A percentile compares a stretch with the other conserved stretches of the same genome.
Conservation (phyloP, 257 asterid genomes). For the Solanum medicagineum region DNA sequence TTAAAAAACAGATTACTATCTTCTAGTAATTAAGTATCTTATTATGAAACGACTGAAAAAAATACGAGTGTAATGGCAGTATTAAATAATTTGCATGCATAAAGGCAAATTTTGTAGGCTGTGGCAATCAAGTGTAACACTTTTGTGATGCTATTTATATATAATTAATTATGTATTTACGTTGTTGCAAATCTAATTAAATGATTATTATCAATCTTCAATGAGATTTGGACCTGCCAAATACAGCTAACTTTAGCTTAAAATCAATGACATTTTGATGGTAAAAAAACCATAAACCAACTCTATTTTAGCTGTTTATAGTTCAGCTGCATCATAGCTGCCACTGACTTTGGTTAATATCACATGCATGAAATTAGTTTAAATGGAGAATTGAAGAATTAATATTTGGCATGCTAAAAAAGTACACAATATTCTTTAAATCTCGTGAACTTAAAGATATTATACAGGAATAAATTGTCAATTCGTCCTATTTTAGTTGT, state of each 20-base stretch:
- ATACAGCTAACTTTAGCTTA: neutral
- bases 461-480: too few species aligned
- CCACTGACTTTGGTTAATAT: neutral
- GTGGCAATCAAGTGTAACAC: neutral
- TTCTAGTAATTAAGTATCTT: neutral
- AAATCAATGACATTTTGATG: neutral
- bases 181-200: neutral
- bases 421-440: neutral
- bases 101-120: neutral
- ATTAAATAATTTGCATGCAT: neutral
- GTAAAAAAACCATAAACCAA: neutral
- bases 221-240: neutral
- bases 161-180: neutral
- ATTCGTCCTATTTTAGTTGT: too few species aligned
- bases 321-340: slow-evolving; percentile 1
- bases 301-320: neutral
- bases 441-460: too few species aligned
- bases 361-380: neutral
- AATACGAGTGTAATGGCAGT: neutral
- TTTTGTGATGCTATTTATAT: neutral
- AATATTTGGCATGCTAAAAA: neutral
- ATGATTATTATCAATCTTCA: neutral
- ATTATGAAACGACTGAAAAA: neutral
- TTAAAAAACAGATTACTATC: neutral
- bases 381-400: neutral